Evolutionary conservation across 495 filamentous ascomycete genomes (phyloP).

Genomic region (Elasticomyces elasticus): DNA sequence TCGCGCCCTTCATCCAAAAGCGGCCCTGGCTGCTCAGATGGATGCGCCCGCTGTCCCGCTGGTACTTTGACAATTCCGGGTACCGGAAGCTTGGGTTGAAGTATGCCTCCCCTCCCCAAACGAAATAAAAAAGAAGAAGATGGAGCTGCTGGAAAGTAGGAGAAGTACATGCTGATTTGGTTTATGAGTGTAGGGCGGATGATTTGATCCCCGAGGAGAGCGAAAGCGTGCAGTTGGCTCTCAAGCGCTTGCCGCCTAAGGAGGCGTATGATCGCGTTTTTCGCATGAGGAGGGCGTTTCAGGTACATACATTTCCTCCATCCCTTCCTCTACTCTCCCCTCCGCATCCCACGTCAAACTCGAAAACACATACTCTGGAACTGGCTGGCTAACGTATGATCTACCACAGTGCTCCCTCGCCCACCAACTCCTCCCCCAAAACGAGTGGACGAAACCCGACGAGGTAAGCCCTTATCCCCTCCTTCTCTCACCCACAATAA

Average conservation of each 20-base stretch:
- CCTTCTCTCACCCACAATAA: neutral
- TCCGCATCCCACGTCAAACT: no score
- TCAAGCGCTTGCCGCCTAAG: slow-evolving; percentile 83
- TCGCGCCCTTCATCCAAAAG: slow-evolving; percentile 62
- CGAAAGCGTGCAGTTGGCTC: slow-evolving; percentile 71
- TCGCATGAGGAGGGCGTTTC: slow-evolving; percentile 88
- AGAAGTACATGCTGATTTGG: neutral
- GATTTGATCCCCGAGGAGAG: slow-evolving; percentile 87
- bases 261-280: slow-evolving; percentile 93
- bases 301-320: slow-evolving; percentile 55
- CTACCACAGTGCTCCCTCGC: slow-evolving; percentile 67
- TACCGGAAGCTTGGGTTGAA: slow-evolving; percentile 87
- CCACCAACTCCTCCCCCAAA: slow-evolving; percentile 76
- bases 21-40: slow-evolving; percentile 73
- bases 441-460: slow-evolving; percentile 68
- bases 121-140: no score
- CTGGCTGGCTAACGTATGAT: slow-evolving; percentile 5
- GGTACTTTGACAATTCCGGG: slow-evolving; percentile 77
- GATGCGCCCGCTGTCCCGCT: slow-evolving; percentile 67
- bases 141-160: no score
- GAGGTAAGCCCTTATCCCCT: slow-evolving; percentile 44
- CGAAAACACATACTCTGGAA: no score
- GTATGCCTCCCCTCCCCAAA: slow-evolving; percentile 41
- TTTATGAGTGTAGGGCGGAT: slow-evolving; percentile 54
- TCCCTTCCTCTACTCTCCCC: no score